Conservation (phyloP, 2,329 filamentous ascomycete genomes). For the Colletotrichum sp. region DNA sequence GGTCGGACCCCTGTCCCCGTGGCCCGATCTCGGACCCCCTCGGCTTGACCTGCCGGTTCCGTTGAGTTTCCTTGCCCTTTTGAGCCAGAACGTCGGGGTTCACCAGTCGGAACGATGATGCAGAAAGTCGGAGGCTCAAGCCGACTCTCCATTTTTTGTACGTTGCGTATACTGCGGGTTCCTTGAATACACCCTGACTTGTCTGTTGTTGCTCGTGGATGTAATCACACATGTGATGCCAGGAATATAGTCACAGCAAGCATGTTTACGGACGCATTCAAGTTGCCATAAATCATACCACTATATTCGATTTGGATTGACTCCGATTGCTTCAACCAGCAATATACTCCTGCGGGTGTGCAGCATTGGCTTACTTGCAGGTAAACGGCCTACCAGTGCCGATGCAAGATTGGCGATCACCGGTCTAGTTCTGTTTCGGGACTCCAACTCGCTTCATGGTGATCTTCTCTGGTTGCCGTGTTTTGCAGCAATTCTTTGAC, state of each 20-base stretch:
- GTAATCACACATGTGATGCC: background rate
- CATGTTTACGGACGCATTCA: background rate
- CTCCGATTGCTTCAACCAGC: background rate
- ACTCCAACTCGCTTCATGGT: background rate
- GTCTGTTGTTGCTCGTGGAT: background rate
- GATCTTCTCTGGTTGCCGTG: background rate
- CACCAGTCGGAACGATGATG: background rate
- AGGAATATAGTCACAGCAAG: background rate
- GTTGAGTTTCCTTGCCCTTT: background rate
- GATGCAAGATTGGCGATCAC: background rate
- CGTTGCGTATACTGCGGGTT: background rate
- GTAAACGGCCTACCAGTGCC: background rate
- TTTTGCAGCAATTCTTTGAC: background rate
- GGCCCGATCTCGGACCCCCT: constrained; percentile 12
- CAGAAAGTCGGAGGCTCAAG: background rate
- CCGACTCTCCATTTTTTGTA: background rate
- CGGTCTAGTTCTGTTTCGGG: background rate
- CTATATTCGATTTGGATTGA: background rate
- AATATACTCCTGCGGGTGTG: background rate
- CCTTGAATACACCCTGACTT: background rate
- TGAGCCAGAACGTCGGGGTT: background rate
- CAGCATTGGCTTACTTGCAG: background rate
- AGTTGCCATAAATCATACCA: background rate
- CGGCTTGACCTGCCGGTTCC: constrained; percentile 4
- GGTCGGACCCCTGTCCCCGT: constrained; percentile 9